Evolutionary conservation across 1,284 basidiomycete genomes (phyloP).

Genomic region (Trichosporon sp.): DNA sequence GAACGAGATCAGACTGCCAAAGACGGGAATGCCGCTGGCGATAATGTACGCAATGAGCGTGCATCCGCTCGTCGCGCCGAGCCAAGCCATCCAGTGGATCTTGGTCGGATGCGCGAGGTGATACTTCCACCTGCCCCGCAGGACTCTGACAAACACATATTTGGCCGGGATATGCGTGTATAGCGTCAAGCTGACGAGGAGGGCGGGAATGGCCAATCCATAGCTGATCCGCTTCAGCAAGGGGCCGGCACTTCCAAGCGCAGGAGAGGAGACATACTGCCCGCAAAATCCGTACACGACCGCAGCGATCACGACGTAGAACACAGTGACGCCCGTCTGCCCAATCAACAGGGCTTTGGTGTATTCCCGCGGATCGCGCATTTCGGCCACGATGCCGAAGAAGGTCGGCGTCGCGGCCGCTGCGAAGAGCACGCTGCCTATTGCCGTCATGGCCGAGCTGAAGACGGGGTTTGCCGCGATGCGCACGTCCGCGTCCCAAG

Average conservation of each 20-base stretch:
- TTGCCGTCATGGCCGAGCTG: conserved; percentile 47
- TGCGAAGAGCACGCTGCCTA: conserved; percentile 50
- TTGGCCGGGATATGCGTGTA: conserved; percentile 59
- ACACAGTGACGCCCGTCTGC: conserved; percentile 43
- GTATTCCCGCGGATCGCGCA: conserved; percentile 42
- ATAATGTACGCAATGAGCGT: conserved; percentile 29
- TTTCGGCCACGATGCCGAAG: conserved; percentile 40
- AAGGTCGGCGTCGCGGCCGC: conserved; percentile 40
- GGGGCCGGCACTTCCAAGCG: conserved; percentile 52
- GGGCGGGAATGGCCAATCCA: conserved; percentile 54
- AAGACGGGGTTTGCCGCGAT: conserved; percentile 38
- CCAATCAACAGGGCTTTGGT: conserved; percentile 38
- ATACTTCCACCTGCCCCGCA: conserved; percentile 60
- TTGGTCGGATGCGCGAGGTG: conserved; percentile 65
- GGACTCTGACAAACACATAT: conserved; percentile 65
- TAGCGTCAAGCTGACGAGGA: conserved; percentile 35
- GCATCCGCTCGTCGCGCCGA: conserved; percentile 53
- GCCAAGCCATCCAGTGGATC: conserved; percentile 65
- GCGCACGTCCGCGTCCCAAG: conserved; percentile 41
- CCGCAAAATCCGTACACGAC: conserved; percentile 46
- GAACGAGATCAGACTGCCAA: conserved; percentile 36
- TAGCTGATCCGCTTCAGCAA: conserved; percentile 55
- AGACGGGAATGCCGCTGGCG: conserved; percentile 33
- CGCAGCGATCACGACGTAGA: conserved; percentile 45
- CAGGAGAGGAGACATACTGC: conserved; percentile 51